Evolutionary conservation across 2,329 filamentous ascomycete genomes (phyloP).

Genomic region (Calycina marina): DNA sequence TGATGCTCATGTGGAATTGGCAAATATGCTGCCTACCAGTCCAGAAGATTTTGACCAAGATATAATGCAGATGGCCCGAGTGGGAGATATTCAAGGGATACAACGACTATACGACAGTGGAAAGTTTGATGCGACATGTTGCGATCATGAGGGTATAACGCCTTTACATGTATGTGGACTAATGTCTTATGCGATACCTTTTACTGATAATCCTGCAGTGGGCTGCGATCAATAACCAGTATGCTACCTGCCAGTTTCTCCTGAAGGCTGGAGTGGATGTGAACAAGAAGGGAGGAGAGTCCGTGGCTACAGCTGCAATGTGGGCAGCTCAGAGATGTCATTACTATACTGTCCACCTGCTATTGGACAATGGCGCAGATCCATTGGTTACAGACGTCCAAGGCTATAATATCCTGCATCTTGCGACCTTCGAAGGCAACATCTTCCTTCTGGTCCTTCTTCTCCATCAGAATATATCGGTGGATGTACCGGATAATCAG

Average conservation of each 20-base stretch:
- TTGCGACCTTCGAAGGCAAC: constrained; percentile 94
- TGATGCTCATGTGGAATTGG: constrained; percentile 22
- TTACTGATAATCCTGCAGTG: constrained; percentile 43
- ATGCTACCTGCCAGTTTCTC: constrained; percentile 91
- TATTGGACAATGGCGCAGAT: constrained; percentile 84
- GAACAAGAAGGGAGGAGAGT: constrained; percentile 91
- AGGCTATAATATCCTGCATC: constrained; percentile 95
- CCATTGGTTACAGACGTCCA: constrained; percentile 84
- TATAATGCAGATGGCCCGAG: constrained; percentile 85
- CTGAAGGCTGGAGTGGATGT: constrained; percentile 67
- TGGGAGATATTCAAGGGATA: constrained; percentile 77
- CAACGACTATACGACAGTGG: constrained; percentile 78
- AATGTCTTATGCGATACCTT: neutral
- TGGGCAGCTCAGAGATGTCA: constrained; percentile 96
- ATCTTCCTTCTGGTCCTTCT: constrained; percentile 78
- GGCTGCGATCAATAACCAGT: constrained; percentile 98
- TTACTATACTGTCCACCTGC: constrained; percentile 88
- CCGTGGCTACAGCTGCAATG: constrained; percentile 81
- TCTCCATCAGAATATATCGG: constrained; percentile 86
- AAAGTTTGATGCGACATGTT: constrained; percentile 68
- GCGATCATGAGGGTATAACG: constrained; percentile 86
- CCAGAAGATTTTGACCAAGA: constrained; percentile 44
- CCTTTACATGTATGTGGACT: constrained; percentile 62
- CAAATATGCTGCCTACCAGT: constrained; percentile 17
- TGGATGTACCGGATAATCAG: constrained; percentile 78